These are phyloP conservation scores for Inonotus obliquus DNA, from an alignment of 1,284 basidiomycete species.

Conservation along the genomic window DNA sequence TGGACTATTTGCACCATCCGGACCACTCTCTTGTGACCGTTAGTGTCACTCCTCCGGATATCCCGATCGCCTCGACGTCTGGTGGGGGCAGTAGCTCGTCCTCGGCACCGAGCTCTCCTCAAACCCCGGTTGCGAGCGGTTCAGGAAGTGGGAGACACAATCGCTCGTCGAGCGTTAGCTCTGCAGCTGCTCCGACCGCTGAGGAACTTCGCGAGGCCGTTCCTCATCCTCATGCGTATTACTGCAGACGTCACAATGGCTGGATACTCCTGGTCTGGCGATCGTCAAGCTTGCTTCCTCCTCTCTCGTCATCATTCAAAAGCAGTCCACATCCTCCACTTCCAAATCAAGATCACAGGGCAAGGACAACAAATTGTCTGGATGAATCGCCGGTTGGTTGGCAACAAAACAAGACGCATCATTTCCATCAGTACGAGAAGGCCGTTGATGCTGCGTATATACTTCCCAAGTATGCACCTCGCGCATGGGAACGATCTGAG, in stretches of 20 bases:
- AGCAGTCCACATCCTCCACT: constrained; percentile 38
- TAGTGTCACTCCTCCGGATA: constrained; percentile 37
- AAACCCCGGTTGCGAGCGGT: constrained; percentile 8
- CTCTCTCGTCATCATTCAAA: constrained; percentile 50
- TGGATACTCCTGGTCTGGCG: constrained; percentile 73
- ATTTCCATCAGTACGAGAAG: constrained; percentile 68
- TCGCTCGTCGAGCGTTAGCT: constrained; percentile 24
- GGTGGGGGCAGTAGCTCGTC: constrained; percentile 15
- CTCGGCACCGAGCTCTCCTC: constrained; percentile 21
- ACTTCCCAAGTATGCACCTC: constrained; percentile 53
- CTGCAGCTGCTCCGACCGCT: constrained; percentile 38
- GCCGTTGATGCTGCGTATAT: constrained; percentile 63
- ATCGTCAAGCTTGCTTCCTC: constrained; percentile 53
- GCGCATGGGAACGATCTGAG: constrained; percentile 51
- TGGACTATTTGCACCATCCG: constrained; percentile 59
- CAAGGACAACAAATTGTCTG: constrained; percentile 46
- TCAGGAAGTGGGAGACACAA: constrained; percentile 24
- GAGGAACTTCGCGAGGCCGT: constrained; percentile 62
- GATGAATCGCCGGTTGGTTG: constrained; percentile 41
- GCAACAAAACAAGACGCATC: constrained; percentile 61
- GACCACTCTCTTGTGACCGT: constrained; percentile 68
- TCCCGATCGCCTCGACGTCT: constrained; percentile 20
- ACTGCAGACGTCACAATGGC: constrained; percentile 71
- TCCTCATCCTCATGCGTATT: constrained; percentile 76
- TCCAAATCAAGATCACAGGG: constrained; percentile 51